Conservation (phyloP, 371 early-diverging fungal species). For the Catenaria anguillulae region DNA sequence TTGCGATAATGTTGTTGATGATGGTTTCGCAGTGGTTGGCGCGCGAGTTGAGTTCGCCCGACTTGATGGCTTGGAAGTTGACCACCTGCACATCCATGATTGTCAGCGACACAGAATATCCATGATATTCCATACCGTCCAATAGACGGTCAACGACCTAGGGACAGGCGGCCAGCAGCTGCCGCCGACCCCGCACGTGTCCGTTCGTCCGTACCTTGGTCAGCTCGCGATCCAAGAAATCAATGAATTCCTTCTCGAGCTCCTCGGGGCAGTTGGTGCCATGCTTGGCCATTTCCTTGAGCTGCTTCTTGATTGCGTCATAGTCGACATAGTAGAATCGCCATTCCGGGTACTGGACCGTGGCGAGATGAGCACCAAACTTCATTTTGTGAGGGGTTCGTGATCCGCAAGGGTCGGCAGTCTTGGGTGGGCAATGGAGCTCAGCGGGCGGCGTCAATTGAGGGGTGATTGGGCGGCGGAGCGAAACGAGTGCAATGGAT, state of each 20-base stretch:
- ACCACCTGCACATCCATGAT: no score
- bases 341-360: slow-evolving; percentile 76
- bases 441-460: no score
- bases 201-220: no score
- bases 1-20: slow-evolving; percentile 40
- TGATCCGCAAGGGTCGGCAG: no score
- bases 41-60: slow-evolving; percentile 66
- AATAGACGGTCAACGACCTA: no score
- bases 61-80: slow-evolving; percentile 69
- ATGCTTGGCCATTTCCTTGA: slow-evolving; percentile 41
- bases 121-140: no score
- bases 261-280: slow-evolving; percentile 47
- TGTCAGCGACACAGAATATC: no score
- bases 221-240: slow-evolving; percentile 70
- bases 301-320: slow-evolving; percentile 64
- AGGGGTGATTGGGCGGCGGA: no score
- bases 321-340: slow-evolving; percentile 81
- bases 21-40: slow-evolving; percentile 57
- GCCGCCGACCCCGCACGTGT: slow-evolving; percentile 28
- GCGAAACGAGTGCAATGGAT: no score
- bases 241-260: slow-evolving; percentile 76
- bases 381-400: slow-evolving; percentile 47
- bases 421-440: no score
- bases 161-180: no score
- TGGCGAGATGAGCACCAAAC: slow-evolving; percentile 77